These are phyloP conservation scores for Heliamphora exappendiculata DNA, from an alignment of 148 eudicot genomes.

Conservation along the genomic window DNA sequence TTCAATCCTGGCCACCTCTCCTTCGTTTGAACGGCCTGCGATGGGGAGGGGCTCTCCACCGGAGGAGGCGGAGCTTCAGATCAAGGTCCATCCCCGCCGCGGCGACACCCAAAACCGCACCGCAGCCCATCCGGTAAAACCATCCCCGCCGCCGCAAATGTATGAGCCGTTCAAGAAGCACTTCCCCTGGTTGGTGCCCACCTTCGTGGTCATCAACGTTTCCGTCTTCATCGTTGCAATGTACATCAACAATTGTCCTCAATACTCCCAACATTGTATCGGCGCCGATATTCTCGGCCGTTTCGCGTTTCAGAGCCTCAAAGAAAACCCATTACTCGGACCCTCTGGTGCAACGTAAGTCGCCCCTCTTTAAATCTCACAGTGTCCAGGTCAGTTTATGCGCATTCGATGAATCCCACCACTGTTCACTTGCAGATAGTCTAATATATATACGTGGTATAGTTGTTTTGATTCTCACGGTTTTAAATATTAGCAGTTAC, in stretches of 20 bases:
- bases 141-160: constrained; percentile 8
- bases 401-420: no score
- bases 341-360: constrained; percentile 64
- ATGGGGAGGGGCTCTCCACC: constrained; percentile 33
- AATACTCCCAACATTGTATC: constrained; percentile 28
- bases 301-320: constrained; percentile 56
- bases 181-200: constrained; percentile 57
- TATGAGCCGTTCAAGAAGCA: constrained; percentile 39
- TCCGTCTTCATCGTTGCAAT: constrained; percentile 43
- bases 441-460: no score
- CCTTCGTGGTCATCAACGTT: constrained; percentile 31
- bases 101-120: background rate
- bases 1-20: background rate
- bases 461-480: no score
- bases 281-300: constrained; percentile 37
- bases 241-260: constrained; percentile 69
- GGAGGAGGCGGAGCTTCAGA: constrained; percentile 19
- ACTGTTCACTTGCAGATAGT: no score
- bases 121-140: background rate
- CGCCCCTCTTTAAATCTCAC: no score
- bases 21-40: background rate
- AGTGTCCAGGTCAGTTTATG: no score
- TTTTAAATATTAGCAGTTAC: no score
- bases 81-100: constrained; percentile 25
- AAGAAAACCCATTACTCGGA: constrained; percentile 79